phyloP scores from a whole-genome alignment of 164 flowering plant species.

The Nymphaea thermarum region DNA sequence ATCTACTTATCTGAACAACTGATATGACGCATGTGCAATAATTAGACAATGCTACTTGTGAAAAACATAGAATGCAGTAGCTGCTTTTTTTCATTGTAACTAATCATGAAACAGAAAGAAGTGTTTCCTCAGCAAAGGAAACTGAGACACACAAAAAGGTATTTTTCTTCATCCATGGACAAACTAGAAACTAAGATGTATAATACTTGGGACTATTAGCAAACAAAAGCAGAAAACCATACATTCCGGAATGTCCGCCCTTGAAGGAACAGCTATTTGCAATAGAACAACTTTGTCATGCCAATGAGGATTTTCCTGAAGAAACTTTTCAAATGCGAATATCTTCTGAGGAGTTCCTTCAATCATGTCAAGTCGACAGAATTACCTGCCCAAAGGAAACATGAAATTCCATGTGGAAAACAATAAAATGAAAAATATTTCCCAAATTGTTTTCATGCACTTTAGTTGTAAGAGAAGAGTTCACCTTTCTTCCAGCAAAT shows the following conservation, averaged over 20 bases:
- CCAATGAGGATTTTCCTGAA: conserved; percentile 20
- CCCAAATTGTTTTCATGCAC: background rate
- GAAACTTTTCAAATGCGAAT: conserved; percentile 23
- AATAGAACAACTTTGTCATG: conserved; percentile 24
- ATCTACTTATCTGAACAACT: too few relatives aligned
- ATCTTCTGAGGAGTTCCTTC: conserved; percentile 27
- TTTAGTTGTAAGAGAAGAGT: background rate
- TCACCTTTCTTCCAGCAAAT: conserved; percentile 77
- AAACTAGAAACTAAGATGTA: background rate
- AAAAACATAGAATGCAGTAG: too few relatives aligned
- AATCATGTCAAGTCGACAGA: conserved; percentile 31
- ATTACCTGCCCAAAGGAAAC: conserved; percentile 41
- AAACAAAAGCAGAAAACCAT: background rate
- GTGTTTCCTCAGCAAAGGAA: background rate
- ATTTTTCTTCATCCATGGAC: background rate
- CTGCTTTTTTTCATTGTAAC: background rate
- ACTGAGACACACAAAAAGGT: background rate
- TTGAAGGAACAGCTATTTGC: conserved; percentile 30
- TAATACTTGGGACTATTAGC: background rate
- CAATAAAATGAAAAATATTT: background rate
- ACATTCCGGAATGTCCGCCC: conserved; percentile 25
- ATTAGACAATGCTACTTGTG: too few relatives aligned
- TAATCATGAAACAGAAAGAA: background rate
- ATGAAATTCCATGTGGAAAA: background rate
- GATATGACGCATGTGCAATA: too few relatives aligned